Percentiles rank a stretch among this genome's conserved stretches.
Conservation (phyloP, 2,329 filamentous ascomycete species). For the Coniochaeta sp. region DNA sequence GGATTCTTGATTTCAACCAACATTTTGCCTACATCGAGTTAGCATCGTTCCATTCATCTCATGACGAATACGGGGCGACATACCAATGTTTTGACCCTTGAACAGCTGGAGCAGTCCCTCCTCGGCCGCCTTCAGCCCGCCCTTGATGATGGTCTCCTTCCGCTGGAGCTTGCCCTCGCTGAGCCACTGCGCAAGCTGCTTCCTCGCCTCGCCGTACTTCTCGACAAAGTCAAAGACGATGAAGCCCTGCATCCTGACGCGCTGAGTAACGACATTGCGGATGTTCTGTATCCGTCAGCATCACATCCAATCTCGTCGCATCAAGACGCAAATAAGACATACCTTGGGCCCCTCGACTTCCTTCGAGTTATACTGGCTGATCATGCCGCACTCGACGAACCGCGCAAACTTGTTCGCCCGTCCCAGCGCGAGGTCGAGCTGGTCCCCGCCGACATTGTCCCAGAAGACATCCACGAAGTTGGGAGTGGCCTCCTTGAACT, state of each 20-base stretch:
- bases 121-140: constrained; percentile 59
- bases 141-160: constrained; percentile 63
- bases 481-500: constrained; percentile 46
- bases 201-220: constrained; percentile 49
- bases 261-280: constrained; percentile 24
- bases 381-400: constrained; percentile 65
- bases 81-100: constrained; percentile 61
- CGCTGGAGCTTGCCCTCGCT: constrained; percentile 64
- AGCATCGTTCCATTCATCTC: neutral
- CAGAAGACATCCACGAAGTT: constrained; percentile 61
- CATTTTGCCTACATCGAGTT: constrained; percentile 11
- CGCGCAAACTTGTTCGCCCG: constrained; percentile 56
- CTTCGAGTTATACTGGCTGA: constrained; percentile 58
- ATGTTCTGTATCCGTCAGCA: constrained; percentile 14
- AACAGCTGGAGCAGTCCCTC: constrained; percentile 58
- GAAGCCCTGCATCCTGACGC: constrained; percentile 60
- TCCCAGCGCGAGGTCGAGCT: constrained; percentile 57
- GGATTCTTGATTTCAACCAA: constrained; percentile 17
- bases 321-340: constrained; percentile 8
- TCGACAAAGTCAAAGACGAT: constrained; percentile 62
- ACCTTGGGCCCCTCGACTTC: constrained; percentile 45
- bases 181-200: constrained; percentile 61
- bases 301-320: neutral
- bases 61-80: neutral
- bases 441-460: constrained; percentile 66